These are phyloP conservation scores for Melaleuca alternifolia DNA, from an alignment of 345 rosid genomes.

Conservation along the genomic window DNA sequence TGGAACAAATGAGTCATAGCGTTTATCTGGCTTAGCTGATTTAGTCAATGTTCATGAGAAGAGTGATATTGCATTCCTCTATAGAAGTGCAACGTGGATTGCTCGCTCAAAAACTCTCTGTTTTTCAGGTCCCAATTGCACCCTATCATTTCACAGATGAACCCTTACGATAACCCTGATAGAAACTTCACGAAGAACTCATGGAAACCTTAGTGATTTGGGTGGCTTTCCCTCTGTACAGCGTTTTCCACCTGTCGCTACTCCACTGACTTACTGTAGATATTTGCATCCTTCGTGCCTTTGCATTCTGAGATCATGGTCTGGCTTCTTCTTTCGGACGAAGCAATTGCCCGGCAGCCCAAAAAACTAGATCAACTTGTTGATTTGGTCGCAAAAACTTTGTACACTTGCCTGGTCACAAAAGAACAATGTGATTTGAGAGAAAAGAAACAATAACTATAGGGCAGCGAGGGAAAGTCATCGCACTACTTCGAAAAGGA, in stretches of 20 bases:
- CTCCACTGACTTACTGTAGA: not conserved
- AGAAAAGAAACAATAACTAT: not conserved
- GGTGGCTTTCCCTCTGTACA: not conserved
- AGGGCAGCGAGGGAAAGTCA: not conserved
- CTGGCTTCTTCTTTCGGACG: not conserved
- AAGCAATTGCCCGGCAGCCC: not conserved
- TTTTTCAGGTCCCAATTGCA: not conserved
- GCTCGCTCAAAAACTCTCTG: not conserved
- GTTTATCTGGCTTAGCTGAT: not conserved
- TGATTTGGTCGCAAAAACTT: not conserved
- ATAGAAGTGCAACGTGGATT: not conserved
- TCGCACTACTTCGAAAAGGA: not conserved
- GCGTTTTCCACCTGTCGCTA: not conserved
- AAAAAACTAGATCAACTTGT: not conserved
- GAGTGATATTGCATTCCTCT: not conserved
- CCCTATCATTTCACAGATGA: not conserved
- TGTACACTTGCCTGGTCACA: not conserved
- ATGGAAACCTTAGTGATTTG: not conserved
- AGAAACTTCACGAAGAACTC: not conserved
- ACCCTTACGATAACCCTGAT: not conserved
- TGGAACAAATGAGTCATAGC: not conserved
- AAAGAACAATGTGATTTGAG: not conserved
- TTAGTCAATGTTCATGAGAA: not conserved
- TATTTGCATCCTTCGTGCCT: not conserved
- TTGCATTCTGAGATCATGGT: not conserved